Percentiles rank a stretch among this genome's conserved stretches.
Evolutionary conservation across 192 early-diverging fungal genomes (phyloP).

Genomic region (Entrophospora sp.): DNA sequence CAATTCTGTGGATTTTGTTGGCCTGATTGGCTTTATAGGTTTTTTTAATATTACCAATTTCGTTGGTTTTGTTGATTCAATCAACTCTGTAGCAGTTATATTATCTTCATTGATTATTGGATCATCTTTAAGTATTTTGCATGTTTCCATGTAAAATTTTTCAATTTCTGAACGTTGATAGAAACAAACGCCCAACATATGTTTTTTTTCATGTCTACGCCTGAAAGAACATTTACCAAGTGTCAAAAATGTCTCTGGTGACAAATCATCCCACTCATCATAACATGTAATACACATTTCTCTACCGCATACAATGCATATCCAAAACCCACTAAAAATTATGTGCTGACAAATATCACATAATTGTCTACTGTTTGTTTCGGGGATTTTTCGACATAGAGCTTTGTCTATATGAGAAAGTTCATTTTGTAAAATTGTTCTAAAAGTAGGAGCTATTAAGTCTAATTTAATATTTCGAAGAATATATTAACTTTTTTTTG

Average conservation of each 20-base stretch:
- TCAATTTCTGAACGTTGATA: too few species aligned
- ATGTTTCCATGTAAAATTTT: too few species aligned
- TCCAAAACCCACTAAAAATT: slow-evolving; percentile 12
- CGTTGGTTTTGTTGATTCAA: too few species aligned
- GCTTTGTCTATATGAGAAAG: not conserved
- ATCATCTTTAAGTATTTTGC: too few species aligned
- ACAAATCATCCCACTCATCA: not conserved
- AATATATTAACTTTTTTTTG: too few species aligned
- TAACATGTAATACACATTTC: not conserved
- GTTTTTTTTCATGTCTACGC: not conserved
- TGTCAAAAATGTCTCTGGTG: not conserved
- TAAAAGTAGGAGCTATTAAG: not conserved
- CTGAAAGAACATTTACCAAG: not conserved
- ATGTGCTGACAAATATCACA: not conserved
- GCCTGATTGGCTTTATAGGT: too few species aligned
- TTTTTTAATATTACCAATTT: too few species aligned
- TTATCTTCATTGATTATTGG: too few species aligned
- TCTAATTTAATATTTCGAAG: not conserved
- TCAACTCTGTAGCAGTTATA: too few species aligned
- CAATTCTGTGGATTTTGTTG: too few species aligned
- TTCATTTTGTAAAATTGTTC: not conserved
- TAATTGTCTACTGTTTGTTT: not conserved
- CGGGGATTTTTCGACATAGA: not conserved
- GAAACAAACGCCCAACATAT: not conserved
- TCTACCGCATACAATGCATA: not conserved